Evolutionary conservation across 257 asterid genomes (phyloP), one percentile per base, ranked within the genome.

Genomic region (Galeopsis tetrahit): DNA sequence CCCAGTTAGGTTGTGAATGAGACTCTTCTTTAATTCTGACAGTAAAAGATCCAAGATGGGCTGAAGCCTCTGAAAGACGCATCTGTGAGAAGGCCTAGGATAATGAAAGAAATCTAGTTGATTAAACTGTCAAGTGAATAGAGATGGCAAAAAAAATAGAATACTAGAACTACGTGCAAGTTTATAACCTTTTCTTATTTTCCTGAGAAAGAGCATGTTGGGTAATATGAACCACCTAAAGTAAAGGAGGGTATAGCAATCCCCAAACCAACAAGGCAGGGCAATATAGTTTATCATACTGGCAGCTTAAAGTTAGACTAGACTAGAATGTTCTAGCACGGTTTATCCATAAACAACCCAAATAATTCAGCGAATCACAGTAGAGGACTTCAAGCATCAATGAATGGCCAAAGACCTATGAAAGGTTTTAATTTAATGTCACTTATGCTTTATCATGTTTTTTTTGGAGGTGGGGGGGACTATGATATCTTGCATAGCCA

Each of bases 11-110:
- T 55, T 74, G 92, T 58, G 81, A 49, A 51, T 78, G 89, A 63
- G 82, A 79, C 83, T 95, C 99, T 86, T 92, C 99, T 85, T 88
- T 91, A 83, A 90, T 87, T 84, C 97, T 88, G 62, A 85, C 74
- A 74, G 98, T 76, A 78, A 92, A 95, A 72, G 96, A 89, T 75
- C 95, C 98, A 60, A 95, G 90, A 84, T 95, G 97, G 75, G 98
- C 99, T 28, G 95, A 83, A 67, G 97, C 95, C 81, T 95, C 98
- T 48, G 95, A 80, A 58, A 95, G 95, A 66, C 98, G 99, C 98
- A 95, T 92, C 75, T 95, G 99, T 48, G 98, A 87, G 86, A 90
- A 88, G 69, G 99, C 99, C 99, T 95, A 83, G 53, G 66, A 71
- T 63, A 43, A 55, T 74, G 68, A 67, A 39, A 59, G 55, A 74